Evolutionary conservation across 768 basidiomycete species (phyloP).

Genomic region (Boletus rubescentipes): DNA sequence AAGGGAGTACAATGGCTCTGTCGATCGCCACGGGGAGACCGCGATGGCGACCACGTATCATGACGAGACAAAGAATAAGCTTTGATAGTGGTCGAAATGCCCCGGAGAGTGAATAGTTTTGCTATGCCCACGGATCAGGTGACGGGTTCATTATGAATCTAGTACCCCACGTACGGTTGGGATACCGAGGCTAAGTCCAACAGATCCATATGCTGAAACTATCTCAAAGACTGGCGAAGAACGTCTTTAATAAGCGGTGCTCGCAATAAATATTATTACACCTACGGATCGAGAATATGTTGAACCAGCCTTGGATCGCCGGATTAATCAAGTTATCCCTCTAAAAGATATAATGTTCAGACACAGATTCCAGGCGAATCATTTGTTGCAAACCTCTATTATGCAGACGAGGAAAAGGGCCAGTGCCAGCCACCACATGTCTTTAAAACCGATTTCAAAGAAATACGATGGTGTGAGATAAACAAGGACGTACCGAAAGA

Average conservation of each 20-base stretch:
- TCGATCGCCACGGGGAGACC: conserved; percentile 87
- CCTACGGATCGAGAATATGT: conserved; percentile 76
- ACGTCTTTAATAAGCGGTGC: neutral
- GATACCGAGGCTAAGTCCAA: conserved; percentile 89
- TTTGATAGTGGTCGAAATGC: conserved; percentile 81
- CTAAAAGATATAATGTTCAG: conserved; percentile 36
- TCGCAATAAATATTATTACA: conserved; percentile 7
- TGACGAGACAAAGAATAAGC: conserved; percentile 81
- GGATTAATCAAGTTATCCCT: conserved; percentile 56
- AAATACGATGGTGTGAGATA: neutral
- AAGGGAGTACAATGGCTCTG: conserved; percentile 79
- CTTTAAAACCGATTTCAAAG: conserved; percentile 39
- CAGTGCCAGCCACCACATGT: conserved; percentile 93
- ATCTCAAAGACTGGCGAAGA: conserved; percentile 71
- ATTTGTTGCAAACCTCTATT: conserved; percentile 64
- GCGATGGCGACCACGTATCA: conserved; percentile 92
- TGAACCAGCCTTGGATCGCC: conserved; percentile 67
- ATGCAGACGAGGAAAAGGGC: conserved; percentile 91
- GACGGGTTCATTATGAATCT: neutral
- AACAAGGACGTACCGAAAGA: conserved; percentile 67
- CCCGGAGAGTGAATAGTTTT: conserved; percentile 79
- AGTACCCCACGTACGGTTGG: conserved; percentile 54
- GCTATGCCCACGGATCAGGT: conserved; percentile 40
- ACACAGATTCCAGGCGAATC: neutral
- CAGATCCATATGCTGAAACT: conserved; percentile 84